phyloP scores from a whole-genome alignment of 1,284 basidiomycete genomes.

The Schizophyllum amplum region DNA sequence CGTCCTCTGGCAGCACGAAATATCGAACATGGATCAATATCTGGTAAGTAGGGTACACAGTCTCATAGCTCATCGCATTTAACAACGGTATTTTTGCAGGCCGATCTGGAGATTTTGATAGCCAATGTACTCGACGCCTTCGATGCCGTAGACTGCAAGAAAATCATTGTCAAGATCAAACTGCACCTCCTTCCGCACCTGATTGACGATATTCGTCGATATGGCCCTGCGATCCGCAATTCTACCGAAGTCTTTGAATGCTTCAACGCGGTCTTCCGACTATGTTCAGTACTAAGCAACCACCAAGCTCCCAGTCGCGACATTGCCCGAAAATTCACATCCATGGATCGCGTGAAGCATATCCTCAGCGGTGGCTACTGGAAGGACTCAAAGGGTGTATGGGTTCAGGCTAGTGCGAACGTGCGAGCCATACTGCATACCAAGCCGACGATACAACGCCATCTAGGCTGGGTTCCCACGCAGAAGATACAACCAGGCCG shows the following conservation, averaged over 20 bases:
- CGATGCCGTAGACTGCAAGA: conserved; percentile 21
- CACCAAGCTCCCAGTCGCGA: conserved; percentile 30
- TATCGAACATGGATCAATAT: conserved; percentile 25
- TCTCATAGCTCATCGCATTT: conserved; percentile 1
- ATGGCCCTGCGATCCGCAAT: conserved; percentile 26
- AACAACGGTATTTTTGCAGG: conserved; percentile 9
- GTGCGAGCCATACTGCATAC: conserved; percentile 1
- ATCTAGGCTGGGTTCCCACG: conserved; percentile 8
- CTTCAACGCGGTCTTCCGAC: conserved; percentile 27
- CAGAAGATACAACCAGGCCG: no score
- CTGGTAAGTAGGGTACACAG: conserved; percentile 16
- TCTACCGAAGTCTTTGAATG: conserved; percentile 28
- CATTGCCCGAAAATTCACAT: conserved; percentile 23
- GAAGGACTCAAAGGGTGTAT: conserved; percentile 11
- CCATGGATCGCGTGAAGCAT: conserved; percentile 23
- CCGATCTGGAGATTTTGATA: conserved; percentile 21
- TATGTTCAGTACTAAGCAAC: conserved; percentile 26
- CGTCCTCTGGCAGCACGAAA: conserved; percentile 20
- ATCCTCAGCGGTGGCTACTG: conserved; percentile 22
- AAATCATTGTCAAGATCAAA: conserved; percentile 27
- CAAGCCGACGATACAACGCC: conserved; percentile 6
- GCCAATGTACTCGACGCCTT: conserved; percentile 26
- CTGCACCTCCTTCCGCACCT: conserved; percentile 28
- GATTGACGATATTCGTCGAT: conserved; percentile 21
- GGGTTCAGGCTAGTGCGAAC: conserved; percentile 13